Percentiles rank a stretch among this genome's conserved stretches.
phyloP scores from a whole-genome alignment of 768 basidiomycete genomes.

The Galerina marginata region DNA sequence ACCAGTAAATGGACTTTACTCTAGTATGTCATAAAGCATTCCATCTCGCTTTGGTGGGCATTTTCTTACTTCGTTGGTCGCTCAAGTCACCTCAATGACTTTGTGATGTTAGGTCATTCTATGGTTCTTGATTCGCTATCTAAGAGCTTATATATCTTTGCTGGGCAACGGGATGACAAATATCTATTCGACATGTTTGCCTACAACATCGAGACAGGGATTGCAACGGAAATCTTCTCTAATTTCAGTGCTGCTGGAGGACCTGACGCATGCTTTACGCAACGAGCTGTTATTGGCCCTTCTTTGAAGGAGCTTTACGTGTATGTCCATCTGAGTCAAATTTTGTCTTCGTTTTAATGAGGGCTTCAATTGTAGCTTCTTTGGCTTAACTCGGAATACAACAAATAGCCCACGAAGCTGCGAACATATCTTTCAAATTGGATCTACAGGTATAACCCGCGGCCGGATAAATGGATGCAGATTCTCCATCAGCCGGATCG shows the following conservation, averaged over 20 bases:
- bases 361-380: constrained; percentile 49
- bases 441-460: constrained; percentile 66
- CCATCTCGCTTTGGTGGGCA: constrained; percentile 64
- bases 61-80: background rate
- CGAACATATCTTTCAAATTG: constrained; percentile 62
- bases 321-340: constrained; percentile 43
- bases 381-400: constrained; percentile 56
- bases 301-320: constrained; percentile 72
- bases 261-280: constrained; percentile 75
- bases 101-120: constrained; percentile 63
- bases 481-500: constrained; percentile 48
- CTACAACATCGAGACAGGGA: constrained; percentile 65
- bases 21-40: constrained; percentile 63
- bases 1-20: constrained; percentile 70
- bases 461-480: constrained; percentile 69
- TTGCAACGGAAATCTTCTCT: constrained; percentile 63
- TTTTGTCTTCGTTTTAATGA: background rate
- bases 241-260: constrained; percentile 68
- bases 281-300: constrained; percentile 73
- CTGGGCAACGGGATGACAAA: constrained; percentile 70
- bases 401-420: constrained; percentile 39
- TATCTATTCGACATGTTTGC: constrained; percentile 80
- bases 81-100: background rate
- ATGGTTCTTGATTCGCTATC: constrained; percentile 77
- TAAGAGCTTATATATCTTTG: constrained; percentile 72